Evolutionary conservation across 1,284 basidiomycete species (phyloP).

Genomic region (Sporisorium reilianum): DNA sequence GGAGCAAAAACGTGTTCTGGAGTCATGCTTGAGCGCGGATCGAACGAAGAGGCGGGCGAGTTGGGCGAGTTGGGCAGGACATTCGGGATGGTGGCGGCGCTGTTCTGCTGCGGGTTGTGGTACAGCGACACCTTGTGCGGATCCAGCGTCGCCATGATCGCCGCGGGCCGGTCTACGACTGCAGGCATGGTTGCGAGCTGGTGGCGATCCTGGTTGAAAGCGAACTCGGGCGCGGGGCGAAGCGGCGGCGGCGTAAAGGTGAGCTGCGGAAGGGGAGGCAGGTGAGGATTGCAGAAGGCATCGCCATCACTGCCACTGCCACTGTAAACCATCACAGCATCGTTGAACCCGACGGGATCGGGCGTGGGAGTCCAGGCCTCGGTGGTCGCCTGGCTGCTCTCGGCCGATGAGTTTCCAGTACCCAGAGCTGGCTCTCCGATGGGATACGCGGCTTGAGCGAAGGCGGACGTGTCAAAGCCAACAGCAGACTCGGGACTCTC

Average conservation of each 20-base stretch:
- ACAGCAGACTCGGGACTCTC: neutral
- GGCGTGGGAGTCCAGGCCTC: slow-evolving; percentile 4
- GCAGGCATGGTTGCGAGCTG: neutral
- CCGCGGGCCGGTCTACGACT: neutral
- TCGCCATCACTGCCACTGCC: neutral
- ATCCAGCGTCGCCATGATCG: neutral
- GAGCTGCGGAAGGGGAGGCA: too few species aligned
- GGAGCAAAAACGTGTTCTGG: neutral
- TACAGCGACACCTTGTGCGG: neutral
- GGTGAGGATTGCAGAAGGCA: too few species aligned
- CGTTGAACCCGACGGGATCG: neutral
- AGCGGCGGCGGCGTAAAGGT: too few species aligned
- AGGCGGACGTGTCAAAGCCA: neutral
- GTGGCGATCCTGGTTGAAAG: neutral
- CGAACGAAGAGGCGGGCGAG: neutral
- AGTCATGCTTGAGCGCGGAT: neutral
- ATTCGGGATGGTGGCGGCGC: neutral
- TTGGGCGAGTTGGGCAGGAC: neutral
- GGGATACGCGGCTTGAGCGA: too few species aligned
- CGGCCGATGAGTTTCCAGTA: neutral
- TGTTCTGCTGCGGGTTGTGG: neutral
- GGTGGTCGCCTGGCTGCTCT: neutral
- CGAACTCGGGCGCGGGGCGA: neutral
- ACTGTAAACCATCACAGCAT: neutral
- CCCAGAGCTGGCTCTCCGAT: neutral